Evolutionary conservation across 116 monocot species (phyloP).

Genomic region (Cymodocea nodosa): DNA sequence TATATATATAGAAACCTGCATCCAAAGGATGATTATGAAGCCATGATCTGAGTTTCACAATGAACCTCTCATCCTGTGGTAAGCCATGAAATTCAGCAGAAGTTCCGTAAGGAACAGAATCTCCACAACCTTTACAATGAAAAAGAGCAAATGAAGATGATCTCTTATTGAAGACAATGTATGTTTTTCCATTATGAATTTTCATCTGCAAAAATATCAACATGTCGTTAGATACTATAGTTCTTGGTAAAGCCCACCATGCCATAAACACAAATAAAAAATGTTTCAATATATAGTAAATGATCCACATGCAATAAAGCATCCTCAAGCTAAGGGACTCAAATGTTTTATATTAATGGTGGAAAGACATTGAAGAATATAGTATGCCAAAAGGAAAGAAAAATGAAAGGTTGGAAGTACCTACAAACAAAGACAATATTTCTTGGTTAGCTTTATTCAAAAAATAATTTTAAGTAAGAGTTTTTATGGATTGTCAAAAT

Average conservation of each 20-base stretch:
- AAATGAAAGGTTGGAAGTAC: neutral
- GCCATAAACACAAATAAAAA: neutral
- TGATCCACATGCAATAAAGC: neutral
- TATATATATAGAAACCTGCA: neutral
- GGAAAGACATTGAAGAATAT: no score
- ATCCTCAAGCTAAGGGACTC: neutral
- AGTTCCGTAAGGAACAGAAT: neutral
- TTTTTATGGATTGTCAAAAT: no score
- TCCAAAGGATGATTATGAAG: neutral
- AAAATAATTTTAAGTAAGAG: no score
- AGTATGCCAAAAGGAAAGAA: neutral
- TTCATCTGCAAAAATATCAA: slow-evolving; percentile 1
- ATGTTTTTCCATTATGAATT: neutral
- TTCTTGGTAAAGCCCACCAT: neutral
- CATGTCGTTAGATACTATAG: neutral
- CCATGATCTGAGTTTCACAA: neutral
- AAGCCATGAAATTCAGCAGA: slow-evolving; percentile 1
- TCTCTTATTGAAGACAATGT: neutral
- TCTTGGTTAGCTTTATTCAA: neutral
- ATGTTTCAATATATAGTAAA: neutral
- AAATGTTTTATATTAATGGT: no score
- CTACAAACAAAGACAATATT: neutral
- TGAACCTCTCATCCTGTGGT: slow-evolving; percentile 3
- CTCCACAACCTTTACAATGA: neutral
- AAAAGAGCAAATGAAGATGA: slow-evolving; percentile 5